A percentile compares a stretch with the other conserved stretches of the same genome.
Conservation (phyloP, 2,329 filamentous ascomycete species). For the Aaosphaeria pasadenensis region DNA sequence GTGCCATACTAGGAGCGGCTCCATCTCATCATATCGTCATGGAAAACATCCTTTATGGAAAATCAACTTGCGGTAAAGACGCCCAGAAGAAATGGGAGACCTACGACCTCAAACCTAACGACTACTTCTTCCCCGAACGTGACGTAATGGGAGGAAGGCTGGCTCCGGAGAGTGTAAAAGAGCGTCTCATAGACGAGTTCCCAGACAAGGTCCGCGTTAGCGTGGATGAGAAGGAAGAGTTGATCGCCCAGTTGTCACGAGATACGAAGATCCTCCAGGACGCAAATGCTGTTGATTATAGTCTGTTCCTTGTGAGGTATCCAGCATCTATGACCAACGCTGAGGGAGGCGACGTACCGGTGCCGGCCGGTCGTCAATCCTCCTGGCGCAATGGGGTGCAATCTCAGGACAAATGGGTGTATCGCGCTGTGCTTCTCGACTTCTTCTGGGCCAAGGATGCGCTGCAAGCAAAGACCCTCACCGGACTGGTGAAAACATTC, state of each 20-base stretch:
- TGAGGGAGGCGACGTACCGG: conserved; percentile 26
- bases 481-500: conserved; percentile 61
- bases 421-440: conserved; percentile 66
- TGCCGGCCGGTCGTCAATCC: conserved; percentile 29
- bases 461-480: conserved; percentile 63
- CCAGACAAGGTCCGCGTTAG: conserved; percentile 62
- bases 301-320: conserved; percentile 65
- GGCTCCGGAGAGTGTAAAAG: conserved; percentile 62
- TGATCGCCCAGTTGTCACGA: conserved; percentile 54
- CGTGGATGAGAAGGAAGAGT: conserved; percentile 52
- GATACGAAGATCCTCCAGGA: conserved; percentile 64
- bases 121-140: conserved; percentile 73
- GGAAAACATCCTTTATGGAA: conserved; percentile 70
- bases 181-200: conserved; percentile 65
- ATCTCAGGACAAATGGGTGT: conserved; percentile 64
- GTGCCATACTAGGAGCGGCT: conserved; percentile 57
- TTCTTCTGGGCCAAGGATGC: conserved; percentile 80
- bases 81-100: conserved; percentile 60
- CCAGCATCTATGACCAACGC: conserved; percentile 37
- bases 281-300: conserved; percentile 71
- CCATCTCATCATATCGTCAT: conserved; percentile 74
- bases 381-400: conserved; percentile 62
- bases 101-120: conserved; percentile 71
- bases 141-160: conserved; percentile 65
- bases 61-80: conserved; percentile 41